A percentile compares a stretch with the other conserved stretches of the same genome.
phyloP scores from a whole-genome alignment of 2,329 filamentous ascomycete genomes.

The Drechmeria coniospora region DNA sequence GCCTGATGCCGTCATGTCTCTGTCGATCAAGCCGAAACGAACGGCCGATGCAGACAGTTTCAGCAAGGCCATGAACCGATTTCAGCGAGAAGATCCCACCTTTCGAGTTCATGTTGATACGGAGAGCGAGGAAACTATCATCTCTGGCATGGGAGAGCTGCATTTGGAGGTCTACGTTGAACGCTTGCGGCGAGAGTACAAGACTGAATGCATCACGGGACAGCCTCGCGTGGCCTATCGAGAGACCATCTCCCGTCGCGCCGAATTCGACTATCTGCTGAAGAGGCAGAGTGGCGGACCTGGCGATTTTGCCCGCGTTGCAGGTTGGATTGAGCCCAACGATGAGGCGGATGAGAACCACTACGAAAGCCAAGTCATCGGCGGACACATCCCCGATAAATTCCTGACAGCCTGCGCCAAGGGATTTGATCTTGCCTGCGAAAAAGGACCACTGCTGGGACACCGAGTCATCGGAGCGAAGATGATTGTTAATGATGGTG shows the following conservation, averaged over 20 bases:
- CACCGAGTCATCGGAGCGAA: slow-evolving; percentile 79
- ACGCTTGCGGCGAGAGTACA: slow-evolving; percentile 92
- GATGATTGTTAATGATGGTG: slow-evolving; percentile 93
- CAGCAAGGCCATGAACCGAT: slow-evolving; percentile 96
- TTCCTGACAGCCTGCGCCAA: slow-evolving; percentile 90
- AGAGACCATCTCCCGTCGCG: slow-evolving; percentile 69
- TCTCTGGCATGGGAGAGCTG: slow-evolving; percentile 94
- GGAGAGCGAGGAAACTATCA: slow-evolving; percentile 92
- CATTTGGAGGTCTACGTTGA: slow-evolving; percentile 97
- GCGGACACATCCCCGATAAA: slow-evolving; percentile 88
- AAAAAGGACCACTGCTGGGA: slow-evolving; percentile 79
- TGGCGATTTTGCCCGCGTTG: slow-evolving; percentile 86
- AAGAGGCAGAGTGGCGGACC: slow-evolving; percentile 93
- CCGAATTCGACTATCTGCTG: slow-evolving; percentile 82
- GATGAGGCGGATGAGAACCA: slow-evolving; percentile 56
- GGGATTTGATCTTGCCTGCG: slow-evolving; percentile 71
- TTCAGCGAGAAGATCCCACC: slow-evolving; percentile 95
- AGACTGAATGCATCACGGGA: slow-evolving; percentile 87
- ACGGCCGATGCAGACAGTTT: slow-evolving; percentile 87
- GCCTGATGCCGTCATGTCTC: slow-evolving; percentile 91
- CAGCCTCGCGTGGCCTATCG: slow-evolving; percentile 95
- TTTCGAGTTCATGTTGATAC: slow-evolving; percentile 88
- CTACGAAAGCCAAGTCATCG: slow-evolving; percentile 77
- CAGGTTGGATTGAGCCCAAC: slow-evolving; percentile 81
- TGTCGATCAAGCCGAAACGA: slow-evolving; percentile 93